phyloP scores from a whole-genome alignment of 306 rosid species.

The Biancaea sappan region DNA sequence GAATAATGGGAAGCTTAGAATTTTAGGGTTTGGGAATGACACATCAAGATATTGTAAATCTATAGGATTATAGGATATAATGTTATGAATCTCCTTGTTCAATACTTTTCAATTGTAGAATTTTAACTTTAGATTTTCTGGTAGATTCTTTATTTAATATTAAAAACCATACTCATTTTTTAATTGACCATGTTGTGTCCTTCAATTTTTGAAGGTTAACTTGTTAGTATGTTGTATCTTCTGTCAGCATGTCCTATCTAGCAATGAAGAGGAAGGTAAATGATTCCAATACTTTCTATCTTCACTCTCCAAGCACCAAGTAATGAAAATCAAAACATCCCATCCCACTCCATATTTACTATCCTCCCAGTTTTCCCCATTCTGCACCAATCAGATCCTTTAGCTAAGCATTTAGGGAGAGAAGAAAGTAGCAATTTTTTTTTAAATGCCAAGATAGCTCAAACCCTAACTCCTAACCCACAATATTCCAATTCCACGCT shows the following conservation, averaged over 20 bases:
- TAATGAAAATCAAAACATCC: too few species aligned
- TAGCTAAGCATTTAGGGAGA: background rate
- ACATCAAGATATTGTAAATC: background rate
- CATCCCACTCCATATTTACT: too few species aligned
- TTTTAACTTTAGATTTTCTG: background rate
- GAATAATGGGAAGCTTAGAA: background rate
- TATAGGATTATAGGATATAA: too few species aligned
- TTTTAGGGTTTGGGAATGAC: too few species aligned
- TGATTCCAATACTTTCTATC: background rate
- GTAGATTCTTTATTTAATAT: background rate
- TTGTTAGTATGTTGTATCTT: background rate
- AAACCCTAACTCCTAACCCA: too few species aligned
- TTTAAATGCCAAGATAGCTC: too few species aligned
- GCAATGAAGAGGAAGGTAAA: background rate
- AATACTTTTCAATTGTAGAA: background rate
- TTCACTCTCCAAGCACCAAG: background rate
- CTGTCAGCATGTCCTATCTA: background rate
- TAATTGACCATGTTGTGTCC: background rate
- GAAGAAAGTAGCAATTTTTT: background rate
- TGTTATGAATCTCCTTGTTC: background rate
- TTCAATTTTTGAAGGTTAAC: background rate
- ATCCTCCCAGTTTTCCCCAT: too few species aligned
- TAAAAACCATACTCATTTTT: background rate
- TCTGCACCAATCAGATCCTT: too few species aligned
- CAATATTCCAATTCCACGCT: too few species aligned